These are phyloP conservation scores for Paramecium sonneborni DNA, from an alignment of 73 alveolate genomes.

Conservation along the genomic window DNA sequence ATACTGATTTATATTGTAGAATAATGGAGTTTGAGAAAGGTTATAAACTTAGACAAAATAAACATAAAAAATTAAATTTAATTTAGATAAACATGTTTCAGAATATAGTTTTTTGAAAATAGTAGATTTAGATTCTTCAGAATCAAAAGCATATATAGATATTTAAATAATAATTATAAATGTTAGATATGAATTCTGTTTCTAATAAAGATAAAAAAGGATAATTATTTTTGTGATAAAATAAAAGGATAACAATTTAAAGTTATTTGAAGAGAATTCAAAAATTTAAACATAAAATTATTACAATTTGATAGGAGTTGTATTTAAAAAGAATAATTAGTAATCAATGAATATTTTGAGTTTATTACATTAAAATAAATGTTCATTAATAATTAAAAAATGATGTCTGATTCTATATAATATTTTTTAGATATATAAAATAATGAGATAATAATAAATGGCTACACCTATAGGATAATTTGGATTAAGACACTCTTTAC, in stretches of 20 bases:
- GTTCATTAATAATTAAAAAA: background rate
- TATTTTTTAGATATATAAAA: background rate
- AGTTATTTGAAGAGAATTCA: background rate
- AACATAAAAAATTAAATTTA: background rate
- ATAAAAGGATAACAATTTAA: background rate
- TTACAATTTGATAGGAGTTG: background rate
- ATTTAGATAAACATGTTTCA: conserved; percentile 41
- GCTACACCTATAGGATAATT: background rate
- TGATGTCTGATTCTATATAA: background rate
- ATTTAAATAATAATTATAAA: too few species aligned
- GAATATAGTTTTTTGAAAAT: background rate
- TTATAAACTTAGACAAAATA: background rate
- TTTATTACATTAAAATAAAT: background rate
- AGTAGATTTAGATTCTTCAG: background rate
- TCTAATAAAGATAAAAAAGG: too few species aligned
- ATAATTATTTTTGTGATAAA: conserved; percentile 26
- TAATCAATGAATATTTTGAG: conserved; percentile 12
- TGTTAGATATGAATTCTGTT: too few species aligned
- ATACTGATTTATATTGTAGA: conserved; percentile 8
- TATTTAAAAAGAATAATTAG: conserved; percentile 32
- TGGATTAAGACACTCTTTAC: background rate
- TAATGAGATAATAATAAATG: background rate
- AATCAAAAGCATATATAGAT: background rate
- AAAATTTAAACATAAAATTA: background rate
- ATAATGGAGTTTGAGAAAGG: background rate